Percentiles rank a stretch among this genome's conserved stretches.
These are phyloP conservation scores for Funneliformis geosporum DNA, from an alignment of 192 early-diverging fungal species.

Conservation along the genomic window DNA sequence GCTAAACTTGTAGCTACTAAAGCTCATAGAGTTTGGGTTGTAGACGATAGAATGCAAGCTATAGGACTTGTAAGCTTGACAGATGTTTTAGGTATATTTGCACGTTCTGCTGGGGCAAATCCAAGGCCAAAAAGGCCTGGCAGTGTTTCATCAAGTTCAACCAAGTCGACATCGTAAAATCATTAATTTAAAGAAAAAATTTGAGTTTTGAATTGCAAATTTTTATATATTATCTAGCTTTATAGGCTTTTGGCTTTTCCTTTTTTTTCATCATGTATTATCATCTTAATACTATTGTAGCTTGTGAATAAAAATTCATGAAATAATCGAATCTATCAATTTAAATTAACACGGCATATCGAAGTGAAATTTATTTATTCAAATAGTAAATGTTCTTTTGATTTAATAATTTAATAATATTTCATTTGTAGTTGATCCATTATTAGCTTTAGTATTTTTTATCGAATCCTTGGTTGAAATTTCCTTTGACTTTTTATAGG, in stretches of 20 bases:
- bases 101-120: conserved; percentile 12
- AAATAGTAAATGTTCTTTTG: too few species aligned
- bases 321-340: too few species aligned
- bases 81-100: conserved; percentile 69
- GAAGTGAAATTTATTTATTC: too few species aligned
- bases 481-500: conserved; percentile 13
- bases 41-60: conserved; percentile 53
- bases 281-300: too few species aligned
- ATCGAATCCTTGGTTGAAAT: not conserved
- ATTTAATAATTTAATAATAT: too few species aligned
- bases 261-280: too few species aligned
- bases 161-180: not conserved
- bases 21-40: conserved; percentile 82
- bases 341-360: too few species aligned
- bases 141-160: not conserved
- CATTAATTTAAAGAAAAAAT: not conserved
- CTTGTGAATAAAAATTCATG: too few species aligned
- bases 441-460: not conserved
- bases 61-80: conserved; percentile 80
- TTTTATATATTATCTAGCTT: too few species aligned
- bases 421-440: too few species aligned
- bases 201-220: not conserved
- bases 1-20: conserved; percentile 79
- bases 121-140: not conserved
- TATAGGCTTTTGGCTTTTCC: too few species aligned